Evolutionary conservation across 495 filamentous ascomycete genomes (phyloP).

Genomic region (Neurospora sublineolata): DNA sequence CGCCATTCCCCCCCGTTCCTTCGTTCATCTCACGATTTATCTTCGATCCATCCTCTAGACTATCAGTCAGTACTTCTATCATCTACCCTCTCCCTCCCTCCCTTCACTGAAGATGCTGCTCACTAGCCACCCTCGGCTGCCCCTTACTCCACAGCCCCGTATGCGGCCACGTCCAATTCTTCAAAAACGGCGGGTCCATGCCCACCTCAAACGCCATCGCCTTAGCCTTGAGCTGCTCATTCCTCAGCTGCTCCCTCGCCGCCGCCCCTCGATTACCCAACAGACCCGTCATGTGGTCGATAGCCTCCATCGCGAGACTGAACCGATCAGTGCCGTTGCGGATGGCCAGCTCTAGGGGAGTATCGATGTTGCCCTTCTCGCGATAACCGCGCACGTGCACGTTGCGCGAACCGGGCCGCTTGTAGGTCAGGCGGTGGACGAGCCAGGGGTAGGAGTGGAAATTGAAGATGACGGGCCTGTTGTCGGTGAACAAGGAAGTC

Average conservation of each 20-base stretch:
- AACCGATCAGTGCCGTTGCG: conserved; percentile 61
- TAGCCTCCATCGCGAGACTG: conserved; percentile 59
- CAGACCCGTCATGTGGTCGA: conserved; percentile 43
- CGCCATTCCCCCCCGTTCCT: not conserved
- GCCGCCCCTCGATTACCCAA: conserved; percentile 46
- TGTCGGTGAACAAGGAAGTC: conserved; percentile 51
- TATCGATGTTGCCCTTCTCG: conserved; percentile 73
- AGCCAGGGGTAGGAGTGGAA: conserved; percentile 72
- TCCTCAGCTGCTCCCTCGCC: conserved; percentile 48
- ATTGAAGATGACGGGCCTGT: conserved; percentile 65
- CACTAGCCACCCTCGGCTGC: conserved; percentile 13
- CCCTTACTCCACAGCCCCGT: conserved; percentile 16
- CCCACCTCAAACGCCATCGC: conserved; percentile 53
- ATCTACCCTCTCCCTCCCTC: not conserved
- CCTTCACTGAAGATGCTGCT: not conserved
- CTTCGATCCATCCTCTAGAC: not conserved
- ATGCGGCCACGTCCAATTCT: conserved; percentile 53
- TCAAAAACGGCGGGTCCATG: conserved; percentile 53
- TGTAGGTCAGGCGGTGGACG: conserved; percentile 60
- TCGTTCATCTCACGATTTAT: not conserved
- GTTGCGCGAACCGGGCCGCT: conserved; percentile 49
- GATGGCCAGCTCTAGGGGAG: conserved; percentile 59
- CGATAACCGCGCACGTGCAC: conserved; percentile 61
- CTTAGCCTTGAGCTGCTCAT: conserved; percentile 45
- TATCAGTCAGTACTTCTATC: not conserved